Conservation (phyloP, 495 filamentous ascomycete species). For the Tuber melanosporum region DNA sequence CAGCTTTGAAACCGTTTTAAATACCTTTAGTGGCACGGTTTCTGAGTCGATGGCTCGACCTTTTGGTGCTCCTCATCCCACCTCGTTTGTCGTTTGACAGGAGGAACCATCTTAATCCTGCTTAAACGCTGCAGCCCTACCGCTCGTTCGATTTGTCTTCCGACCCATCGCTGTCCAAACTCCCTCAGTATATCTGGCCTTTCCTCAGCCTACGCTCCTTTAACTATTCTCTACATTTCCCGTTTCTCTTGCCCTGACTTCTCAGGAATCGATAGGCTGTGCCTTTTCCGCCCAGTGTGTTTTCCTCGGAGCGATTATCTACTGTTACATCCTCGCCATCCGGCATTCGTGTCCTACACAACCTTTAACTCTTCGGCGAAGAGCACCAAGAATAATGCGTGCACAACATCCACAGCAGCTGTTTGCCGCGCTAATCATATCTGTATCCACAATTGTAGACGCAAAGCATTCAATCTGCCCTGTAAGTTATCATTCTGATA, state of each 20-base stretch:
- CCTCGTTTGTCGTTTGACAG: background rate
- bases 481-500: constrained; percentile 14
- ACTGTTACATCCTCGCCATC: background rate
- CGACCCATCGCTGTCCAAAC: background rate
- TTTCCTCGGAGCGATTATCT: background rate
- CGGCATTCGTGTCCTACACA: background rate
- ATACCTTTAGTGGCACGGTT: background rate
- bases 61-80: background rate
- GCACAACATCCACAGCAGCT: constrained; percentile 25
- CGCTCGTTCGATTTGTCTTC: background rate
- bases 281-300: background rate
- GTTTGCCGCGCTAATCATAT: constrained; percentile 23
- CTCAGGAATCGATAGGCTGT: background rate
- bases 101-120: background rate
- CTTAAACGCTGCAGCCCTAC: background rate
- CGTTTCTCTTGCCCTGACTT: background rate
- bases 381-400: constrained; percentile 19
- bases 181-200: background rate
- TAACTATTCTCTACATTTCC: background rate
- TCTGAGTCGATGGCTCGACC: background rate
- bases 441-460: constrained; percentile 23
- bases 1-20: background rate
- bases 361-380: background rate
- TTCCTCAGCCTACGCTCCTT: background rate
- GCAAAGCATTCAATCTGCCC: constrained; percentile 23